phyloP scores from a whole-genome alignment of 164 flowering plant species.

The Nymphaea thermarum region DNA sequence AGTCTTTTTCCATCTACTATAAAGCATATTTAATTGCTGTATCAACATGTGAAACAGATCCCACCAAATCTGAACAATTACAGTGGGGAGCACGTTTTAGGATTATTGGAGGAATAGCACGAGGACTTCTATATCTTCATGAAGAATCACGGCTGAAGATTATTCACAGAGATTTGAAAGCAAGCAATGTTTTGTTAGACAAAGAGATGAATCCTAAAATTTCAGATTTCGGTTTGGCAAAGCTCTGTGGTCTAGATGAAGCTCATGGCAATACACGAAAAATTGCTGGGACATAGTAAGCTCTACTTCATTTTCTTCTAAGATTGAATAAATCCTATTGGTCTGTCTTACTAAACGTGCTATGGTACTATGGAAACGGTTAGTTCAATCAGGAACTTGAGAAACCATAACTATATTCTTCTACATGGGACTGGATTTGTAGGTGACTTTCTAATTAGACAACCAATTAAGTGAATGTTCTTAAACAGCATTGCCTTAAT shows the following conservation, averaged over 20 bases:
- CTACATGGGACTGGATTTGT: too few species aligned
- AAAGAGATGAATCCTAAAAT: conserved; percentile 18
- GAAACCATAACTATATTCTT: too few species aligned
- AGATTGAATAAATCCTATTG: too few species aligned
- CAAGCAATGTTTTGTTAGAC: conserved; percentile 25
- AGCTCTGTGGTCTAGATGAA: conserved; percentile 9
- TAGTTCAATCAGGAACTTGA: too few species aligned
- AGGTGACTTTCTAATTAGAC: too few species aligned
- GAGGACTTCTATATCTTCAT: conserved; percentile 20
- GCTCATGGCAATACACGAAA: conserved; percentile 7
- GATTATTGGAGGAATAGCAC: conserved; percentile 16
- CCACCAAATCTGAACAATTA: conserved; percentile 1
- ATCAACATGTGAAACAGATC: conserved; percentile 1
- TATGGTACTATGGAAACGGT: too few species aligned
- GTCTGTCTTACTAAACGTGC: too few species aligned
- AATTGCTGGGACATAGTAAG: conserved; percentile 28
- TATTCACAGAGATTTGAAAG: conserved; percentile 23
- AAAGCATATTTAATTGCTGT: too few species aligned
- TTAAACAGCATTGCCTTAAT: too few species aligned
- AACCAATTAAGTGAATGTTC: too few species aligned
- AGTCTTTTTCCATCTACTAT: too few species aligned
- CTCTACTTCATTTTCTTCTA: not conserved
- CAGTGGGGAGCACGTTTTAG: conserved; percentile 8
- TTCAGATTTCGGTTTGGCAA: conserved; percentile 27
- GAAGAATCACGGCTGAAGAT: conserved; percentile 12